Conservation (phyloP, 208 protist genomes). For the Leishmania aethiopica region DNA sequence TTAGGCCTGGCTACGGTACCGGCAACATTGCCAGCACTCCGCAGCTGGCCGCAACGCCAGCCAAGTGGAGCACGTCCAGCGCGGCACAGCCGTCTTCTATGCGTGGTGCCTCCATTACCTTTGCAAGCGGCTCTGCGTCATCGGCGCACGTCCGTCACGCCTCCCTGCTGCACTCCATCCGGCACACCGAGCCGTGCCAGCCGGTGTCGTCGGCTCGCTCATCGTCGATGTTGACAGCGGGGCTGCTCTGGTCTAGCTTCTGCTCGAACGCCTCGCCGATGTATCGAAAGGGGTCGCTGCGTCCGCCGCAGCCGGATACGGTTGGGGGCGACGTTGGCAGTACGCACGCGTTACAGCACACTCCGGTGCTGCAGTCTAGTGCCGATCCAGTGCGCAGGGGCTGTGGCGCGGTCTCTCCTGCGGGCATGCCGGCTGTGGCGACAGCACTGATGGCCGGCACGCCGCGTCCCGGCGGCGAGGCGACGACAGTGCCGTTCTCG, state of each 20-base stretch:
- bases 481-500: background rate
- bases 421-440: background rate
- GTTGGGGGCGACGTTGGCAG: background rate
- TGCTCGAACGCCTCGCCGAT: background rate
- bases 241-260: background rate
- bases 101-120: conserved; percentile 25
- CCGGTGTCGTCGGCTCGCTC: conserved; percentile 13
- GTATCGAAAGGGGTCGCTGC: conserved; percentile 8
- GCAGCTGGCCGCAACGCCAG: background rate
- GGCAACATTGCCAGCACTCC: conserved; percentile 4
- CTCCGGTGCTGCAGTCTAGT: background rate
- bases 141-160: conserved; percentile 7
- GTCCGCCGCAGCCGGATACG: background rate
- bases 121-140: conserved; percentile 26
- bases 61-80: conserved; percentile 19
- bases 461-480: background rate
- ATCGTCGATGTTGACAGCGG: conserved; percentile 7
- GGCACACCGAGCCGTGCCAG: conserved; percentile 19
- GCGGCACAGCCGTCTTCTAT: conserved; percentile 25
- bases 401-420: background rate
- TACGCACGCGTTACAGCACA: conserved; percentile 2
- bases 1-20: background rate
- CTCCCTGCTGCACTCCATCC: conserved; percentile 9
- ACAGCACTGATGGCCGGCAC: background rate
- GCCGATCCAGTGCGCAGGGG: background rate